These are phyloP conservation scores for Huntiella moniliformis DNA, from an alignment of 2,329 filamentous ascomycete genomes.

Conservation along the genomic window DNA sequence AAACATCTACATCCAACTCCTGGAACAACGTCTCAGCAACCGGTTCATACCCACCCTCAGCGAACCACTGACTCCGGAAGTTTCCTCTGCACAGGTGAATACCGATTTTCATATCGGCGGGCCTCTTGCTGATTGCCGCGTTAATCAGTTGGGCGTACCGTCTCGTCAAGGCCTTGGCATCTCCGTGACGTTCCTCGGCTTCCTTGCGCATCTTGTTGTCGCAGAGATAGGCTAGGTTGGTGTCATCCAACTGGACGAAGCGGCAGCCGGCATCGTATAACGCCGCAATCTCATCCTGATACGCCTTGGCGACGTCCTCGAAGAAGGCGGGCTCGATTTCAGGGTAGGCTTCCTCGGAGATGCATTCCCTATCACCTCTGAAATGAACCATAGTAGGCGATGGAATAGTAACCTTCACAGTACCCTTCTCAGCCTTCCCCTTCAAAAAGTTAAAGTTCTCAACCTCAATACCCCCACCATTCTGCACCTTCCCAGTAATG, in stretches of 20 bases:
- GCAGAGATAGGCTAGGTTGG: slow-evolving; percentile 30
- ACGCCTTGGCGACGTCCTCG: slow-evolving; percentile 35
- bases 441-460: slow-evolving; percentile 24
- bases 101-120: slow-evolving; percentile 49
- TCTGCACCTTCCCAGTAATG: slow-evolving; percentile 23
- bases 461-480: slow-evolving; percentile 24
- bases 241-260: slow-evolving; percentile 43
- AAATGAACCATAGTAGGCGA: slow-evolving; percentile 51
- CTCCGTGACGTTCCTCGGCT: slow-evolving; percentile 10
- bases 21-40: slow-evolving; percentile 43
- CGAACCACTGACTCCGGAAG: slow-evolving; percentile 45
- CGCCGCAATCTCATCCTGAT: slow-evolving; percentile 33
- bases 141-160: slow-evolving; percentile 58
- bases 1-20: slow-evolving; percentile 39
- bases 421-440: slow-evolving; percentile 32
- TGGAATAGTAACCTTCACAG: slow-evolving; percentile 50
- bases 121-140: slow-evolving; percentile 42
- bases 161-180: slow-evolving; percentile 34
- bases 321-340: slow-evolving; percentile 35
- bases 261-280: slow-evolving; percentile 35
- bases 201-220: slow-evolving; percentile 9
- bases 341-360: slow-evolving; percentile 31
- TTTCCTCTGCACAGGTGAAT: slow-evolving; percentile 45
- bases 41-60: slow-evolving; percentile 43
- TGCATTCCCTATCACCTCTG: slow-evolving; percentile 30